phyloP scores from a whole-genome alignment of 768 basidiomycete genomes.

The Auriculariales sp. region DNA sequence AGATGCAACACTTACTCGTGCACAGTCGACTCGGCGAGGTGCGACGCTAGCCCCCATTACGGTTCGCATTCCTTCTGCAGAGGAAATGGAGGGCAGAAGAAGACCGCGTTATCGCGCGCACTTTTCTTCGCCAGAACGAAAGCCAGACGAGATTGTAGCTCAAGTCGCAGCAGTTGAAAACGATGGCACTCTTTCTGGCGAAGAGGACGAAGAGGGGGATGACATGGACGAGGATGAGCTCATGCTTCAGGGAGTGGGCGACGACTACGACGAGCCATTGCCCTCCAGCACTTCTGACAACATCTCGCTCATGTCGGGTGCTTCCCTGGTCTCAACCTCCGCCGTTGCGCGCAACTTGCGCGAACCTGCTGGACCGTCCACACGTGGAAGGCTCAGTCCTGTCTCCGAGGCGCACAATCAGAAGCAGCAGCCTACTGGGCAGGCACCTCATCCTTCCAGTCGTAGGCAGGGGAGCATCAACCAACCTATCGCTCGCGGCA shows the following conservation, averaged over 20 bases:
- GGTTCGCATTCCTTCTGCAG: slow-evolving; percentile 27
- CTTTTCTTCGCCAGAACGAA: slow-evolving; percentile 21
- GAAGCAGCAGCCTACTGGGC: background rate
- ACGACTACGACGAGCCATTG: slow-evolving; percentile 22
- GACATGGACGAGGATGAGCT: slow-evolving; percentile 31
- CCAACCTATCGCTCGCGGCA: too few relatives aligned
- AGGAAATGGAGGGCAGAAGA: slow-evolving; percentile 73
- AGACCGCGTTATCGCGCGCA: slow-evolving; percentile 48
- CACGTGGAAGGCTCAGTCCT: slow-evolving; percentile 42
- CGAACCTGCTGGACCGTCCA: slow-evolving; percentile 18
- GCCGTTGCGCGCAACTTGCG: slow-evolving; percentile 33
- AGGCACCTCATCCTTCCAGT: too few relatives aligned
- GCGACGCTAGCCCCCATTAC: background rate
- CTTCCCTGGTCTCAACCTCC: slow-evolving; percentile 22
- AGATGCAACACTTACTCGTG: slow-evolving; percentile 2
- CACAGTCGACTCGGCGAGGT: slow-evolving; percentile 2
- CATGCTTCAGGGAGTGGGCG: slow-evolving; percentile 17
- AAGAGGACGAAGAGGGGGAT: slow-evolving; percentile 27
- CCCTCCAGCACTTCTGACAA: slow-evolving; percentile 31
- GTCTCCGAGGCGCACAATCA: slow-evolving; percentile 32
- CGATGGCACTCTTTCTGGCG: slow-evolving; percentile 30
- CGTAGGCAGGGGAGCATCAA: too few relatives aligned
- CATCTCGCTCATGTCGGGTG: slow-evolving; percentile 35
- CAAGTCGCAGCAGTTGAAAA: slow-evolving; percentile 24
- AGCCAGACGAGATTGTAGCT: slow-evolving; percentile 37